Base-by-base conservation (phyloP, 106 monocot genomes). In the Dendrobium nobile region DNA sequence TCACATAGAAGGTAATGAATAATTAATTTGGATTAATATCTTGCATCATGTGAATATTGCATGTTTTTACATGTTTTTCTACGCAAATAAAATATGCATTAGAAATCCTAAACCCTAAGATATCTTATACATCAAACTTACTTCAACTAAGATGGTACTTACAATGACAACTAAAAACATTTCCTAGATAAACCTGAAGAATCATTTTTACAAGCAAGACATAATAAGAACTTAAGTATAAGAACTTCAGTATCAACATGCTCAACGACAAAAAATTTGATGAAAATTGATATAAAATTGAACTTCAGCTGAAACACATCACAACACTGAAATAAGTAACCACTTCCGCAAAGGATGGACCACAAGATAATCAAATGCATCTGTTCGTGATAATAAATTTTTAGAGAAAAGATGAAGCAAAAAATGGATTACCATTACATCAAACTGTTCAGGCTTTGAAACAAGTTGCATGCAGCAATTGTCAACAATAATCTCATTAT, bases 401-500 rank as follows among this genome's bases (percentile, higher is more conserved):
- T 26, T 67, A 24, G 3, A n/a, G 15, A 15, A 40, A 44, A 20
- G 7, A 44, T 44, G 19, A 19, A 73, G 17, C 2, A 20, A 22
- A 19, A 33, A 33, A 31, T 77, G 17, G 77, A 51, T 48, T 77
- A 77, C 77, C 77, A 77, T 77, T 24, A 77, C 77, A 77, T 77
- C 77, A 31, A 77, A 77, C 54, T 77, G 77, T 31, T 77, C 77
- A 48, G 77, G 77, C 54, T 51, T 77, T 31, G 77, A 77, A 48
- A 77, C 77, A 47, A 77, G 77, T 28, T 77, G 77, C 77, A 77
- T 77, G 54, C 77, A 77, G 48, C 77, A 77, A 54, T 77, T 77
- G 77, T 77, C 77, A 19, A 77, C 77, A 26, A 77, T 77, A 28
- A 77, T 77, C 77, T 77, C 77, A 54, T 77, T 77, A 51, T 77